phyloP scores from a whole-genome alignment of 2,329 filamentous ascomycete genomes.

The Xylaria sp. region DNA sequence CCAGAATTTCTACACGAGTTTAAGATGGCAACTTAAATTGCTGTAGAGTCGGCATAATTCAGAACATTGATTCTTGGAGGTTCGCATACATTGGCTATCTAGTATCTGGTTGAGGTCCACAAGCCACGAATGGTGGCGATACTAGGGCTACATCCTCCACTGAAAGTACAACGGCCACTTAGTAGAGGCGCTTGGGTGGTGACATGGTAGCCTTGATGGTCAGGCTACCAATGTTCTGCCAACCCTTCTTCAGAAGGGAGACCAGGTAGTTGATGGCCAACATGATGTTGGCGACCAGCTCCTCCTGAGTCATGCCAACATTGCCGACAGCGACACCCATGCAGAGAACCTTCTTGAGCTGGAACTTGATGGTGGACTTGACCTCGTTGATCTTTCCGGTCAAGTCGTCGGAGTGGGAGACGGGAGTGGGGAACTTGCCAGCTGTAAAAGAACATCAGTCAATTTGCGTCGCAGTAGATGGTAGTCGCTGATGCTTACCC shows the following conservation, averaged over 20 bases:
- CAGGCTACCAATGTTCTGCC: constrained; percentile 99
- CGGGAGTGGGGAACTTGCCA: constrained; percentile 99
- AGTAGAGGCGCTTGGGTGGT: constrained; percentile 97
- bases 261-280: constrained; percentile 99
- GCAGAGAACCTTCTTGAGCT: constrained; percentile 99
- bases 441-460: constrained; percentile 65
- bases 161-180: constrained; percentile 54
- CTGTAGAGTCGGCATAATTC: background rate
- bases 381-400: constrained; percentile 97
- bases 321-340: constrained; percentile 99
- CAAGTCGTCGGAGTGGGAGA: constrained; percentile 96
- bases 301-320: constrained; percentile 95
- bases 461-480: constrained; percentile 14
- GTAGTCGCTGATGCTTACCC: constrained; percentile 65
- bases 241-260: constrained; percentile 99
- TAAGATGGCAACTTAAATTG: too few relatives aligned
- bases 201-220: constrained; percentile 99
- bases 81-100: constrained; percentile 47
- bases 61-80: constrained; percentile 35
- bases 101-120: constrained; percentile 31
- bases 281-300: constrained; percentile 99
- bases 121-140: constrained; percentile 37
- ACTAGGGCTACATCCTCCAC: constrained; percentile 48
- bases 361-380: constrained; percentile 99
- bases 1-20: too few relatives aligned